Base-by-base conservation (phyloP, 176 grass and related monocot genomes). In the Juncus effusus region DNA sequence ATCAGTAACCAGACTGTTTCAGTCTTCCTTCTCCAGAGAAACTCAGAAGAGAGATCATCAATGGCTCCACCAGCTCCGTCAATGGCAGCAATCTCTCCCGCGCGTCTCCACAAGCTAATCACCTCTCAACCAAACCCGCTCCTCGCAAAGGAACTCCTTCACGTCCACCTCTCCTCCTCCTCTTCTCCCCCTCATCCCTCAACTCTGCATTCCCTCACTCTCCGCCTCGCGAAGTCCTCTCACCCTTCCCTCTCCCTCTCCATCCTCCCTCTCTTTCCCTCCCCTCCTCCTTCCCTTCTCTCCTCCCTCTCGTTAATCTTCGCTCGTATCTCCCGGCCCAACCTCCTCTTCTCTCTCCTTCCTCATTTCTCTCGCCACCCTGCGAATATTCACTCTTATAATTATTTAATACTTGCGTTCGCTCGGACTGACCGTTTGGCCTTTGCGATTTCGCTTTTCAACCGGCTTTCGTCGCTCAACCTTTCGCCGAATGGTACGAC, bases 21-120 rank as follows among this genome's bases (percentile, higher is more conserved):
- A 28, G 19, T 28, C 19, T 28, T 28, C 19, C 19, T 28, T 28
- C 19, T 28, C 19, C 19, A 28, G 1, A 28, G 19, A 28, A 28
- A 28, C 19, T 28, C 19, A 28, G 19, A 28, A 28, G 19, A 28
- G 19, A 28, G 19, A 28, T 8, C 58, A 37, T 4, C 64, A 14
- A 49, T 65, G 44, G 55, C 13, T 3, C 19, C 19, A 1, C 1
- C 36, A 8, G 8, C 61, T 2, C 60, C 75, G 39, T 51, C 72
- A 62, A 15, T 57, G 40, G 65, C 78, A 70, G 1, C 69, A 53
- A 81, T 84, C 40, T 90, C 90, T 16, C 74, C 86, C 35, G 80
- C 90, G 28, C 74, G 86, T 11, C 81, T 95, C 77, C 83, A 95
- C 59, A 95, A 90, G 76, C 90, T 90, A 38, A 84, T 95, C 51